Conservation (phyloP, 73 alveolate genomes). For the Uronychia binucleata region DNA sequence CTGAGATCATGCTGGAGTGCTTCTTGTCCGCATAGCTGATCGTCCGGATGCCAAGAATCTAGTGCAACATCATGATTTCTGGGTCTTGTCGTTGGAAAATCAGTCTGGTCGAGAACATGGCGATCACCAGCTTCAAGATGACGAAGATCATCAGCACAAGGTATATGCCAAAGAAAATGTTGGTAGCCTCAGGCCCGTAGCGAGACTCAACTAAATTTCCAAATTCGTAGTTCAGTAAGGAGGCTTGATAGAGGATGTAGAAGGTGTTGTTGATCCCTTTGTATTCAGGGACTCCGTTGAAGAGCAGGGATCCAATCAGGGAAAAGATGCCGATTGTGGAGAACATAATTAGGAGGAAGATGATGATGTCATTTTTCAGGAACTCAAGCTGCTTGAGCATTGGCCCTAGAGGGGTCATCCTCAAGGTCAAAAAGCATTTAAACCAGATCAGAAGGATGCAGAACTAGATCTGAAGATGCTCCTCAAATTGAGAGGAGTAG, state of each 20-base stretch:
- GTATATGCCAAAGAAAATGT: not conserved
- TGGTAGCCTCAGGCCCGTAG: not conserved
- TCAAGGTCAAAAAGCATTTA: not conserved
- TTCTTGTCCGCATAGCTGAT: conserved; percentile 51
- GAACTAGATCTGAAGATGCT: not conserved
- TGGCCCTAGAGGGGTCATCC: not conserved
- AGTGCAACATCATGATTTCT: conserved; percentile 10
- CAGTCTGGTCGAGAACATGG: conserved; percentile 14
- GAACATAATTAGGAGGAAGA: conserved; percentile 25
- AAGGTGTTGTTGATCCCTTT: conserved; percentile 17
- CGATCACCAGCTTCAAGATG: conserved; percentile 31
- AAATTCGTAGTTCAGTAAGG: not conserved
- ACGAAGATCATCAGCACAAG: conserved; percentile 26
- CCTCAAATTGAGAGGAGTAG: not conserved
- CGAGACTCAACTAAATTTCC: not conserved
- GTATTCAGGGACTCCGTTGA: conserved; percentile 36
- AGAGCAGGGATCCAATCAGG: conserved; percentile 35
- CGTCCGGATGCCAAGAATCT: conserved; percentile 37
- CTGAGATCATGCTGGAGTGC: conserved; percentile 32
- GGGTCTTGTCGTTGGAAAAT: conserved; percentile 12
- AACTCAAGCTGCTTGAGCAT: not conserved
- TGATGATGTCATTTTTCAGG: conserved; percentile 10
- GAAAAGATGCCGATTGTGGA: conserved; percentile 31
- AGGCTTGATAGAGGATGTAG: conserved; percentile 32
- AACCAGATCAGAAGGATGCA: not conserved